Percentiles rank a stretch among this genome's conserved stretches.
phyloP scores from a whole-genome alignment of 1,284 basidiomycete genomes.

The Tremellales sp. region DNA sequence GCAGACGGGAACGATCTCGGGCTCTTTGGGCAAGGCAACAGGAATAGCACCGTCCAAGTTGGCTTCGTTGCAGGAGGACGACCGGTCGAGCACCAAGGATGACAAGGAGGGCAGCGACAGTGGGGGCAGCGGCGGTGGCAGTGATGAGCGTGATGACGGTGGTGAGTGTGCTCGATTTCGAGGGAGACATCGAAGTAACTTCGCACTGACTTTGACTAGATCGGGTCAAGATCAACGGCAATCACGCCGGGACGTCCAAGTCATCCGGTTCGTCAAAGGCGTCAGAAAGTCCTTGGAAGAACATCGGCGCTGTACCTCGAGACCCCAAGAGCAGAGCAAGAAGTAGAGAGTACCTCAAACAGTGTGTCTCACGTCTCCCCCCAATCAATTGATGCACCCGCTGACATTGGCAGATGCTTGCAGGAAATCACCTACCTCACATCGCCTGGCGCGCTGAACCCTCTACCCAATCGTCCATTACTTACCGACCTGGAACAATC shows the following conservation, averaged over 20 bases:
- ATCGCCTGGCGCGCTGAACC: slow-evolving; percentile 93
- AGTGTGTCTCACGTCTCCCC: slow-evolving; percentile 57
- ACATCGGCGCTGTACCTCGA: slow-evolving; percentile 62
- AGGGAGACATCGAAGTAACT: too few species aligned
- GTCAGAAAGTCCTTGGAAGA: slow-evolving; percentile 57
- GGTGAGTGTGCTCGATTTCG: slow-evolving; percentile 7
- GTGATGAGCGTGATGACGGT: slow-evolving; percentile 24
- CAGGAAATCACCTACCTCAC: slow-evolving; percentile 98
- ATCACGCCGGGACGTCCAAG: slow-evolving; percentile 20
- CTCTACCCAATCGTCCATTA: slow-evolving; percentile 75
- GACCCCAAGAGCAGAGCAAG: slow-evolving; percentile 88
- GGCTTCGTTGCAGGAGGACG: slow-evolving; percentile 45
- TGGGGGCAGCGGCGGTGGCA: slow-evolving; percentile 25
- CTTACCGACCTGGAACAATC: slow-evolving; percentile 11
- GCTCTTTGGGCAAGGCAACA: slow-evolving; percentile 20
- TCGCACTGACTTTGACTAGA: too few species aligned
- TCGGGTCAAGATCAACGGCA: slow-evolving; percentile 26
- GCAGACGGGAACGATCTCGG: slow-evolving; percentile 63
- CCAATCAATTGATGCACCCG: too few species aligned
- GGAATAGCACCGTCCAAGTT: slow-evolving; percentile 40
- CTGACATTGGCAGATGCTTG: slow-evolving; percentile 63
- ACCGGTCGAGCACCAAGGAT: slow-evolving; percentile 23
- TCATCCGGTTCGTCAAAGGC: neutral
- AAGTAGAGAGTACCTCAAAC: slow-evolving; percentile 95
- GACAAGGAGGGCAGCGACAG: slow-evolving; percentile 44